Evolutionary conservation across 106 monocot genomes (phyloP).

Genomic region (Iris macrosiphon): DNA sequence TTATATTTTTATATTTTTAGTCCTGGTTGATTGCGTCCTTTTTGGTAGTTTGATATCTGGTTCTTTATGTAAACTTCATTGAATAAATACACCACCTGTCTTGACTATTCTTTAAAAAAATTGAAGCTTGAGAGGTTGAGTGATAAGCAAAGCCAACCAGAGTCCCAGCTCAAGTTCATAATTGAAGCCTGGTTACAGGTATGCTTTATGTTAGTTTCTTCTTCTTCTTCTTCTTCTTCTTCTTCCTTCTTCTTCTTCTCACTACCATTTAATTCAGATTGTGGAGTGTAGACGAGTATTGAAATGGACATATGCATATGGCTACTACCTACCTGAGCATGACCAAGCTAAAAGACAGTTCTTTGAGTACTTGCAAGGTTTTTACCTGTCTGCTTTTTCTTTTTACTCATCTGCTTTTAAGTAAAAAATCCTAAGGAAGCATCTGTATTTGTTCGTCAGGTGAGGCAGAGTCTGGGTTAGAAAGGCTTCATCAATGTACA

Average conservation of each 20-base stretch:
- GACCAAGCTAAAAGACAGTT: conserved; percentile 89
- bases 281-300: conserved; percentile 93
- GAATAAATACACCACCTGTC: no score
- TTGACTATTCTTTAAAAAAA: conserved; percentile 1
- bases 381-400: neutral
- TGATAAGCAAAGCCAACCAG: conserved; percentile 59
- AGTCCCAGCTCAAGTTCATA: conserved; percentile 74
- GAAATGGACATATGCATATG: conserved; percentile 99
- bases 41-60: no score
- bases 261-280: conserved; percentile 71
- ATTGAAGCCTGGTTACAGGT: conserved; percentile 78
- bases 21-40: no score
- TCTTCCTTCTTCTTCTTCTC: neutral
- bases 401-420: conserved; percentile 1
- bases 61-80: no score
- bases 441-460: conserved; percentile 33
- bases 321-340: conserved; percentile 92
- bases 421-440: no score
- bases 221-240: neutral
- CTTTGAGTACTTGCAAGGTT: conserved; percentile 99
- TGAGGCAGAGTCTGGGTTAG: conserved; percentile 97
- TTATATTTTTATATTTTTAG: no score
- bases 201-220: neutral
- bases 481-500: conserved; percentile 93
- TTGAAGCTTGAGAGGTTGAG: conserved; percentile 59